Evolutionary conservation across 2,329 filamentous ascomycete genomes (phyloP), one percentile per base, ranked within the genome.

Genomic region (Amauroascus verrucosus): DNA sequence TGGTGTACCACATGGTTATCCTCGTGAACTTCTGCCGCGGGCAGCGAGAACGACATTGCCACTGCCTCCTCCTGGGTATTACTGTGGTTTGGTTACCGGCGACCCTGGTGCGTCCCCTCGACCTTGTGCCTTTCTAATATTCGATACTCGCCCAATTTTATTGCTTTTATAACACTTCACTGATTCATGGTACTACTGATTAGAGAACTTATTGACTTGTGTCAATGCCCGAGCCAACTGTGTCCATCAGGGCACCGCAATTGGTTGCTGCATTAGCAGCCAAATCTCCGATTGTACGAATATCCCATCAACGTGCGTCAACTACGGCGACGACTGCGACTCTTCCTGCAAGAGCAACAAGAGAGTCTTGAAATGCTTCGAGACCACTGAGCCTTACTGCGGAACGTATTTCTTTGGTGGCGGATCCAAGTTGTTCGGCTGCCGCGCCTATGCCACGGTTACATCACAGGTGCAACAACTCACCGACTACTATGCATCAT

Each of bases 11-110:
- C 24, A n/a, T 22, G 51, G 47, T 9, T 26, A 55, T 52, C 57
- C 58, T 30, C 55, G 38, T n/a, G 57, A 58, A 33, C 41, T 60
- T 37, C 20, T 50, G 18, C 40, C 37, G 16, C 44, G 56, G n/a
- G 47, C 54, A 28, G 18, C 9, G 7, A 48, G 13, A n/a, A 53
- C 48, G 6, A 51, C 43, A n/a, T 32, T 53, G 18, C 53, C 54
- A 11, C 56, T 54, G 9, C 58, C 58, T 37, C 51, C 58, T 32
- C 57, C 55, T 24, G 55, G 53, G 14, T 60, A 54, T 20, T 58
- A 58, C 33, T 60, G 58, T 41, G 58, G 58, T 50, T 20, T 60
- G 30, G 58, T 60, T 11, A 37, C 56, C 22, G 47, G 55, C n/a
- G 54, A 60, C 35, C 47, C 57, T 51, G 54, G 58, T 60, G 13